Conservation (phyloP, 164 flowering plant species). For the Warburgia ugandensis region DNA sequence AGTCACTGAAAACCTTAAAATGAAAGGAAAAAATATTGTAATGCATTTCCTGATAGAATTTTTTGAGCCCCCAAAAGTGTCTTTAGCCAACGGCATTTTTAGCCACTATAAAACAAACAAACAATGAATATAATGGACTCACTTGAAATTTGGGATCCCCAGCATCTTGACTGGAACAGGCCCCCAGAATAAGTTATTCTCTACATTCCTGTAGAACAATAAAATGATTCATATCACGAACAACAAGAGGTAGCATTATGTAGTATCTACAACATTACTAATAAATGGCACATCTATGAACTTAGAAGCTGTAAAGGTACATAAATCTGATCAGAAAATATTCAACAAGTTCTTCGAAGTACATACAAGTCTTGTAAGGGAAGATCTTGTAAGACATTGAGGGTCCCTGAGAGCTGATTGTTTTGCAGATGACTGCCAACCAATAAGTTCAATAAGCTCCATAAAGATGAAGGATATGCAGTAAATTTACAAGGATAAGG, state of each 20-base stretch:
- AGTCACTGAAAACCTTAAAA: no score
- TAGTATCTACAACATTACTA: not conserved
- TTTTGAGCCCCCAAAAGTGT: no score
- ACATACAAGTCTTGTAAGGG: slow-evolving; percentile 63
- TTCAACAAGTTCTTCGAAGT: slow-evolving; percentile 15
- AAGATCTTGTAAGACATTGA: slow-evolving; percentile 83
- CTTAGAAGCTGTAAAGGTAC: not conserved
- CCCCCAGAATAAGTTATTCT: slow-evolving; percentile 74
- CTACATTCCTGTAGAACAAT: slow-evolving; percentile 56
- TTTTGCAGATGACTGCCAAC: slow-evolving; percentile 73
- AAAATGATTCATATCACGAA: slow-evolving; percentile 7
- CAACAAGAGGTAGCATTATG: slow-evolving; percentile 2
- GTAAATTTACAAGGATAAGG: not conserved
- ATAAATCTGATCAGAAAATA: not conserved
- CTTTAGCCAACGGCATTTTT: no score
- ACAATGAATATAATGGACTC: slow-evolving; percentile 14
- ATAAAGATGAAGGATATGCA: not conserved
- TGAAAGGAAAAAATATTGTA: no score
- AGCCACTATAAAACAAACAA: not conserved
- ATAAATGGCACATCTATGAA: not conserved
- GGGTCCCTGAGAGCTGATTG: slow-evolving; percentile 80
- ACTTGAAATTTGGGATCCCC: slow-evolving; percentile 73
- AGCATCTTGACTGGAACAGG: slow-evolving; percentile 72
- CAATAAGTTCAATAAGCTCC: slow-evolving; percentile 3
- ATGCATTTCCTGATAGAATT: no score